Percentiles rank a stretch among this genome's conserved stretches.
Conservation (phyloP, 345 rosid species). For the Cardamine occulta region DNA sequence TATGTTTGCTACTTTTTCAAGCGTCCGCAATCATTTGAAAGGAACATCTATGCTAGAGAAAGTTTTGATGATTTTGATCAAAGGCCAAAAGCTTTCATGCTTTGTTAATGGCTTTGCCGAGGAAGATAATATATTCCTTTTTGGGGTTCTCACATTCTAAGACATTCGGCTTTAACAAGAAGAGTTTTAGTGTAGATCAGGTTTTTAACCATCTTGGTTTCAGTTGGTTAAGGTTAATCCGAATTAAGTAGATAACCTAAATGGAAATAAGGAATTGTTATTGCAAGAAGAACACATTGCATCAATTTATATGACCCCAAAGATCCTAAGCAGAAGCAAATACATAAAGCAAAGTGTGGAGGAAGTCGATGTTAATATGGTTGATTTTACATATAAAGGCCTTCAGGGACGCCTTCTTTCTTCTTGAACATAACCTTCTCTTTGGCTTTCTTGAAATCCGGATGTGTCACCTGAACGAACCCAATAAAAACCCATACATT, state of each 20-base stretch:
- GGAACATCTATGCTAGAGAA: neutral
- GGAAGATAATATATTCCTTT: neutral
- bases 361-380: neutral
- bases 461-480: slow-evolving; percentile 70
- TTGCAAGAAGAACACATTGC: neutral
- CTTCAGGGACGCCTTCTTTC: slow-evolving; percentile 99
- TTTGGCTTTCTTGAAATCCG: slow-evolving; percentile 91
- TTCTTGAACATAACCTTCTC: slow-evolving; percentile 99
- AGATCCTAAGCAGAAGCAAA: slow-evolving; percentile 38
- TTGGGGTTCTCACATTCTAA: neutral
- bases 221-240: neutral
- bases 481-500: neutral
- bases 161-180: neutral
- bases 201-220: neutral
- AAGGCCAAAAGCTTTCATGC: neutral
- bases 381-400: slow-evolving; percentile 76
- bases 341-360: neutral
- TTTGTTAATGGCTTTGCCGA: neutral
- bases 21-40: neutral
- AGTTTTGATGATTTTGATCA: neutral
- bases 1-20: too few species aligned
- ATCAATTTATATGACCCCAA: slow-evolving; percentile 7
- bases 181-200: neutral
- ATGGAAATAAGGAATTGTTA: slow-evolving; percentile 12
- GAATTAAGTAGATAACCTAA: neutral